Evolutionary conservation across 2,329 filamentous ascomycete species (phyloP), one percentile per base, ranked within the genome.

Genomic region (Chaetomiaceae sp.): DNA sequence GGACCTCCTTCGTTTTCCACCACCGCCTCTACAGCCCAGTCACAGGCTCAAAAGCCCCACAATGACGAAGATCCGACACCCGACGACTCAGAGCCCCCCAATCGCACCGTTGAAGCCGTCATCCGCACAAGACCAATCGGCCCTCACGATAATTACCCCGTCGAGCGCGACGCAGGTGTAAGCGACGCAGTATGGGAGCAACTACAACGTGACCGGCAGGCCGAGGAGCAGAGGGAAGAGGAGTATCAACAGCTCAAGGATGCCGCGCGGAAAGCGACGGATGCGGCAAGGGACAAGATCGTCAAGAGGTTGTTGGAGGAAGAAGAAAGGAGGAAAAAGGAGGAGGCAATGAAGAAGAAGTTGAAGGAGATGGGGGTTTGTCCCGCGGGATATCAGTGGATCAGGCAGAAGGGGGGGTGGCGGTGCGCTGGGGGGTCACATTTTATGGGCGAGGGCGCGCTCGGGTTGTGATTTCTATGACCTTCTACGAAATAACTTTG

Each of bases 381-480:
- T 64, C 71, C 73, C 0, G 33, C 50, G 16, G 86, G 85, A 0
- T 89, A 43, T 61, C 49, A 53, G 0, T 90, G 86, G 86, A 80
- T 86, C 23, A 80, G 78, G 59, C 76, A 84, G 61, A 36, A 2
- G 1, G 63, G 61, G 1, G 25, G 25, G 0, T 89, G 81, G 65
- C 66, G 82, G 5, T 89, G 86, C 68, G 74, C 75, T 0, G 85
- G 78, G 0, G 85, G 85, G 0, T 63, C 62, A 2, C 85, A 89
- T 67, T 86, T 62, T 53, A 67, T 84, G 16, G 62, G 61, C 2
- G 68, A 81, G 61, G 63, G 46, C 33, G 53, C 67, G 42, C 52
- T 73, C 44, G 63, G 47, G 20, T 1, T 34, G 14, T 51, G 29
- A 34, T n/a, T n/a, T n/a, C n/a, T n/a, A n/a, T n/a, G n/a, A n/a